phyloP scores from a whole-genome alignment of 106 monocot genomes.

The Dioscorea alata region DNA sequence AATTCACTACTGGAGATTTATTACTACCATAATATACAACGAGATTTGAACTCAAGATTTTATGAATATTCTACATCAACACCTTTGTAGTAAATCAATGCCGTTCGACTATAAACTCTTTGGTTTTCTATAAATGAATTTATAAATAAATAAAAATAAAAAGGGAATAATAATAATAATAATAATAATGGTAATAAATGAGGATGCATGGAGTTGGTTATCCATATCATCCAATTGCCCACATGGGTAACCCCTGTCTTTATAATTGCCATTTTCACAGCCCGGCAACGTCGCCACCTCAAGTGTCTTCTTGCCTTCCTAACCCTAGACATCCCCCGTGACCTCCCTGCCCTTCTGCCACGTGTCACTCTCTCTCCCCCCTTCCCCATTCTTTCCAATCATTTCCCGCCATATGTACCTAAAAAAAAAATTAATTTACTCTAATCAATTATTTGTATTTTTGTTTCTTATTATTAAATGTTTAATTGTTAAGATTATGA shows the following conservation, averaged over 20 bases:
- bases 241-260: slow-evolving; percentile 3
- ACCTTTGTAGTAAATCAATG: too few relatives aligned
- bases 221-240: background rate
- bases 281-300: slow-evolving; percentile 15
- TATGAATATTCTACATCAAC: too few relatives aligned
- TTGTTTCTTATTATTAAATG: background rate
- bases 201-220: background rate
- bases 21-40: too few relatives aligned
- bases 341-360: background rate
- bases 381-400: background rate
- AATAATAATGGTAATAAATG: background rate
- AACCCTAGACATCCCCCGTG: slow-evolving; percentile 17
- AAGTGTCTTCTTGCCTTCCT: slow-evolving; percentile 6
- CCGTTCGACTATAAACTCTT: too few relatives aligned
- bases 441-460: background rate
- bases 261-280: slow-evolving; percentile 1
- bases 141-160: too few relatives aligned
- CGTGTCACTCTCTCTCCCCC: background rate
- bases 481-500: background rate
- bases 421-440: background rate
- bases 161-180: background rate
- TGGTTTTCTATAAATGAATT: too few relatives aligned
- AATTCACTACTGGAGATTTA: too few relatives aligned
- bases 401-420: background rate
- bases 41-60: too few relatives aligned